Percentiles rank a stretch among this genome's conserved stretches.
Evolutionary conservation across 257 asterid species (phyloP).

Genomic region (Cynanchum wilfordii): DNA sequence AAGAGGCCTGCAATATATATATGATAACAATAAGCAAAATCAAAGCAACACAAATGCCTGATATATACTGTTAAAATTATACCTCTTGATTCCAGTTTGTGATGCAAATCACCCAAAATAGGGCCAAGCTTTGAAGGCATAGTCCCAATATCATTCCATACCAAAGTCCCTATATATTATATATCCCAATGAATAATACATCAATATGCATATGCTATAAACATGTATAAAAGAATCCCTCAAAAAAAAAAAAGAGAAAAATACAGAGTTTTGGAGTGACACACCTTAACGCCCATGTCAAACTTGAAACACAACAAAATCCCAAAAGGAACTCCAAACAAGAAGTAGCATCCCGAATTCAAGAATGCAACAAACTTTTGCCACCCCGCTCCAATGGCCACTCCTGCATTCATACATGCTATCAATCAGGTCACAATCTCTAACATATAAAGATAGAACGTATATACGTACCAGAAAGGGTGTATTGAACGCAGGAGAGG

Average conservation of each 20-base stretch:
- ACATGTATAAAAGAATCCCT: too few relatives aligned
- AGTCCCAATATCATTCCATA: background rate
- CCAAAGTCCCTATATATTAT: background rate
- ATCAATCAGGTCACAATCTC: too few relatives aligned
- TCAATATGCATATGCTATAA: too few relatives aligned
- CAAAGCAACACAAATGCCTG: too few relatives aligned
- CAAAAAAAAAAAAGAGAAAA: too few relatives aligned
- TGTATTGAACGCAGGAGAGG: slow-evolving; percentile 42
- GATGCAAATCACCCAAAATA: background rate
- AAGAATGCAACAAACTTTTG: slow-evolving; percentile 63
- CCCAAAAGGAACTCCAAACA: slow-evolving; percentile 61
- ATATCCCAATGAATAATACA: too few relatives aligned
- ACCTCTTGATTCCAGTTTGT: slow-evolving; percentile 8
- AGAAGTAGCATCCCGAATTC: slow-evolving; percentile 54
- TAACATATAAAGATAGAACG: too few relatives aligned
- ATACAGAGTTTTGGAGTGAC: slow-evolving; percentile 4
- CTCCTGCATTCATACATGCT: slow-evolving; percentile 35
- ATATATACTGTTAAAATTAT: background rate
- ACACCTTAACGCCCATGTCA: slow-evolving; percentile 40
- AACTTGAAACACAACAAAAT: slow-evolving; percentile 42
- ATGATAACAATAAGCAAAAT: too few relatives aligned
- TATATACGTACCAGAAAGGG: slow-evolving; percentile 40
- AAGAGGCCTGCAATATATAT: slow-evolving; percentile 2
- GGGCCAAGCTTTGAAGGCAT: background rate
- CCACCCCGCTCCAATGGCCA: slow-evolving; percentile 86